These are phyloP conservation scores for Trichosporon inkin DNA, from an alignment of 1,284 basidiomycete genomes.

Conservation along the genomic window DNA sequence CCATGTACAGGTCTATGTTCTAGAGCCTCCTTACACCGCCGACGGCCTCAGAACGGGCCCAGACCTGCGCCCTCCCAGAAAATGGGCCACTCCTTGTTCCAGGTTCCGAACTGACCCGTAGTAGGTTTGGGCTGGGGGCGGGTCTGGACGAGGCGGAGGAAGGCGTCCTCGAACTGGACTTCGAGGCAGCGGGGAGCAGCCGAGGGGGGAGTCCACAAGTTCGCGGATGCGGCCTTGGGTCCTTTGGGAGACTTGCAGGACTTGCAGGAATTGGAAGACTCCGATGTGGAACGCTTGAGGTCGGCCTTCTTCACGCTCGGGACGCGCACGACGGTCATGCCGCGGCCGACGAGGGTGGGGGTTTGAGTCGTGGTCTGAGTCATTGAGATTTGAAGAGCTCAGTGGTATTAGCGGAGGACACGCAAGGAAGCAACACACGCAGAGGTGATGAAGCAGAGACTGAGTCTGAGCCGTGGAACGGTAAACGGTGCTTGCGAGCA, in stretches of 20 bases:
- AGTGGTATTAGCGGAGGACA: not conserved
- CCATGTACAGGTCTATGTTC: constrained; percentile 4
- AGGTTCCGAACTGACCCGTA: constrained; percentile 5
- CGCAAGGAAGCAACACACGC: not conserved
- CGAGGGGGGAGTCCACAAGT: not conserved
- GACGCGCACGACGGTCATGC: not conserved
- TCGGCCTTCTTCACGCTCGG: not conserved
- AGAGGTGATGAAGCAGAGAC: no score
- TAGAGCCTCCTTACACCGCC: not conserved
- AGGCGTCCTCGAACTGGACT: constrained; percentile 12
- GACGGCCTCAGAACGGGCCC: not conserved
- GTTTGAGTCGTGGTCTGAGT: not conserved
- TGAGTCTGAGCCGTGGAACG: no score
- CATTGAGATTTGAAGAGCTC: not conserved
- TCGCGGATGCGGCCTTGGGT: not conserved
- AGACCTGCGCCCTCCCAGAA: constrained; percentile 26
- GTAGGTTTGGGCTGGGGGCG: not conserved
- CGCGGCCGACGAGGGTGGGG: not conserved
- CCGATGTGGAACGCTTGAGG: not conserved
- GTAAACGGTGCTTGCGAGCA: no score
- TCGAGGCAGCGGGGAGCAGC: not conserved
- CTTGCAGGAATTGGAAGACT: not conserved
- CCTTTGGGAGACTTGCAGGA: not conserved
- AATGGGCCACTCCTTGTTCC: constrained; percentile 25
- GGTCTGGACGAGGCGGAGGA: constrained; percentile 5